Conservation (phyloP, 2,329 filamentous ascomycete species). For the Monilinia vaccinii-corymbosi region DNA sequence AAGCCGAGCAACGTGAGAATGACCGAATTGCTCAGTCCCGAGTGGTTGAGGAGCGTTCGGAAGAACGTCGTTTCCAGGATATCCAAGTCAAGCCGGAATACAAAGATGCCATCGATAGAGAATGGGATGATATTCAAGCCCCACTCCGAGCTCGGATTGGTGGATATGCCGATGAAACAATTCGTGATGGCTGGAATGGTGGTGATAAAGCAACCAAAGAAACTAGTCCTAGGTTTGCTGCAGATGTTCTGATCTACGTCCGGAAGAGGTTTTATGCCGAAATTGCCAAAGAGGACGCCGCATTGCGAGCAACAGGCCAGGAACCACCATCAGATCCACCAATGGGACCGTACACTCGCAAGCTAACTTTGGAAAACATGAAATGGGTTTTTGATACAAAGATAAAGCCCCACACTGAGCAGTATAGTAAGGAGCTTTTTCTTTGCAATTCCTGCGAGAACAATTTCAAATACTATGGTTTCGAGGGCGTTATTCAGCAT, state of each 20-base stretch:
- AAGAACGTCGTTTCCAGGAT: constrained; percentile 26
- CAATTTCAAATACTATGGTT: constrained; percentile 59
- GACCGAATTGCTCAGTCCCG: constrained; percentile 29
- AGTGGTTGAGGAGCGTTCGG: constrained; percentile 32
- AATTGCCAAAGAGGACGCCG: constrained; percentile 43
- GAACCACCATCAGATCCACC: constrained; percentile 39
- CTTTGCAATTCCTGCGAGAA: constrained; percentile 61
- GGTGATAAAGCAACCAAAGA: constrained; percentile 55
- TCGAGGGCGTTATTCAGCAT: constrained; percentile 74
- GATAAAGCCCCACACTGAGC: constrained; percentile 60
- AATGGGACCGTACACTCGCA: constrained; percentile 47
- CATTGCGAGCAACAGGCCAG: constrained; percentile 38
- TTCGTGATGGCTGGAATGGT: constrained; percentile 54
- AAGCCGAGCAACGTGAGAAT: constrained; percentile 51
- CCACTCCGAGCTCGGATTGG: constrained; percentile 57
- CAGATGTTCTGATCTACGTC: constrained; percentile 59
- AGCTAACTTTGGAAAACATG: constrained; percentile 73
- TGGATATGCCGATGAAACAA: constrained; percentile 60
- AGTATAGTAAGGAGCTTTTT: constrained; percentile 62
- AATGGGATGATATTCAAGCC: constrained; percentile 63
- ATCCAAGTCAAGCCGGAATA: constrained; percentile 35
- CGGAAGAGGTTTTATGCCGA: constrained; percentile 58
- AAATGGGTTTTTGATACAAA: constrained; percentile 77
- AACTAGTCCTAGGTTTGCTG: constrained; percentile 59
- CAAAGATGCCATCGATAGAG: constrained; percentile 53